Evolutionary conservation across 1,284 basidiomycete species (phyloP), one percentile per base, ranked within the genome.

Genomic region (Trichosporon asahii): DNA sequence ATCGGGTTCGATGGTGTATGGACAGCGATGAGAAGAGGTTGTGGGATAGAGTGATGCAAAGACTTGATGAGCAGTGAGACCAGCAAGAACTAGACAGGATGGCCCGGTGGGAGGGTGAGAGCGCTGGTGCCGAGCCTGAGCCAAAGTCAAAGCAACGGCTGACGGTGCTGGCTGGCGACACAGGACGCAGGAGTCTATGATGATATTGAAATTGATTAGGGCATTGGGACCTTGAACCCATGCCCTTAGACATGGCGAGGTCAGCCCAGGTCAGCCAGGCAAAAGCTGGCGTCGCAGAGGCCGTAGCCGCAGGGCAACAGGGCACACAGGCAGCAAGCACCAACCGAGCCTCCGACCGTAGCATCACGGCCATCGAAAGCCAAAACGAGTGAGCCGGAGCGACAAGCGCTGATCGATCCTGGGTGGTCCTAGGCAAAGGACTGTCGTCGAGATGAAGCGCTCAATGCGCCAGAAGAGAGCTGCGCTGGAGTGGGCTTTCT

Each of bases 131-230:
- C 49, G 49, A 53, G 49, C 21, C 49, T 25, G 49, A 25, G 49
- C 49, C 49, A 53, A 53, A 53, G 49, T 23, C 49, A 53, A 53
- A 53, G 49, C 21, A 53, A 53, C 49, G 49, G 49, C n/a, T 18
- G 49, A 18, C 49, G 21, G 6, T 25, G 49, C 21, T 21, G 44
- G 15, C 3, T 3, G 23, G 49, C 11, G 15, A 61, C 18, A 31
- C 57, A 33, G 27, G 55, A 61, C 6, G 14, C 57, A 61, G 29
- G 27, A 61, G 18, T 18, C 27, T 29, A 61, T 61, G 57, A 61
- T 61, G 57, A 31, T 33, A 23, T 53, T 23, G 57, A 61, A 61
- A 31, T 61, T 61, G 57, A 61, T 61, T 61, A 31, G 57, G 57
- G 57, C 57, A 29, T n/a, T 25, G 49, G 31, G 57, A 23, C 57